Evolutionary conservation across 2,329 filamentous ascomycete species (phyloP).

Genomic region (Colletotrichum falcatum): DNA sequence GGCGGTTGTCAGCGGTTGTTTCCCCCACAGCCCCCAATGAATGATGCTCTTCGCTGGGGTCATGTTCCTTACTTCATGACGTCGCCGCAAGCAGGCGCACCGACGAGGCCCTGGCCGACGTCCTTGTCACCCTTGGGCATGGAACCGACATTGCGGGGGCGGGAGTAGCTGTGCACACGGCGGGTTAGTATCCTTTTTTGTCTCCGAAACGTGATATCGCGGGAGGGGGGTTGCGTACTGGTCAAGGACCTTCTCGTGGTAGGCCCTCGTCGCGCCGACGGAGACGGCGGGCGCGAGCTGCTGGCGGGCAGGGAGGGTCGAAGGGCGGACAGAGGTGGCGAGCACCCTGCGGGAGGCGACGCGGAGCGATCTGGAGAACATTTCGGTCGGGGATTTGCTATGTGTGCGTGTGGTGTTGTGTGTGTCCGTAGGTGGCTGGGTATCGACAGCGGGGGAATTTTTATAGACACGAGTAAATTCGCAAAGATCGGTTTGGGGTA

Average conservation of each 20-base stretch:
- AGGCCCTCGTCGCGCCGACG: conserved; percentile 57
- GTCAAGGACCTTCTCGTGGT: conserved; percentile 76
- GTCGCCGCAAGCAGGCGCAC: conserved; percentile 88
- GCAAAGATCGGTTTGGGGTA: conserved; percentile 15
- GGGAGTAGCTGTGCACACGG: conserved; percentile 62
- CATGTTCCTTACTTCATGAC: conserved; percentile 77
- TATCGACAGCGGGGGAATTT: conserved; percentile 18
- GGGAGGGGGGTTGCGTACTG: conserved; percentile 77
- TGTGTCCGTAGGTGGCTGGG: conserved; percentile 7
- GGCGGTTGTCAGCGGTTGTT: conserved; percentile 24
- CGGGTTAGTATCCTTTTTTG: conserved; percentile 51
- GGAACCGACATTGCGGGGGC: conserved; percentile 67
- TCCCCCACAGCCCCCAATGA: too few species aligned
- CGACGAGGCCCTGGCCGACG: conserved; percentile 92
- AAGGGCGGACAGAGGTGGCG: conserved; percentile 54
- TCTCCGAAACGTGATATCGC: conserved; percentile 55
- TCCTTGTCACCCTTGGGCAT: conserved; percentile 80
- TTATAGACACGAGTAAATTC: conserved; percentile 27
- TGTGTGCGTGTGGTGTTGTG: conserved; percentile 3
- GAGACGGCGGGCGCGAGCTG: conserved; percentile 56
- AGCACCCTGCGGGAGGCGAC: conserved; percentile 58
- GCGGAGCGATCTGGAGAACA: conserved; percentile 62
- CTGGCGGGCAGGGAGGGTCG: conserved; percentile 55
- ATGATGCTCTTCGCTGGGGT: too few species aligned
- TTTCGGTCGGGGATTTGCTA: conserved; percentile 43